phyloP scores from a whole-genome alignment of 208 protist genomes.

The Leishmania gerbilli region DNA sequence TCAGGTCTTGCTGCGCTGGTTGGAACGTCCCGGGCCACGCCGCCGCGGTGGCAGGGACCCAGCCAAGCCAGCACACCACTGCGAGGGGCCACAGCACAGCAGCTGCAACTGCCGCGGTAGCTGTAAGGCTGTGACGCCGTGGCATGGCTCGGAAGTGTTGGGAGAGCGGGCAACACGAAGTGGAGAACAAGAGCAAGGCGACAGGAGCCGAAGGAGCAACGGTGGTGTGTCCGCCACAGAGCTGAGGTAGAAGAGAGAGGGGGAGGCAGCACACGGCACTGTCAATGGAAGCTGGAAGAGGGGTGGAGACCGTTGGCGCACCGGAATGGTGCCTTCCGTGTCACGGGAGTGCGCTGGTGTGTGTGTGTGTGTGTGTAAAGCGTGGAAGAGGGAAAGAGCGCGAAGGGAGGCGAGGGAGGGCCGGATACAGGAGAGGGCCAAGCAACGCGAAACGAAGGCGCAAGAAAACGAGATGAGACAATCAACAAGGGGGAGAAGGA shows the following conservation, averaged over 20 bases:
- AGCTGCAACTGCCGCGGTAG: not conserved
- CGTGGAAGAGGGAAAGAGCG: not conserved
- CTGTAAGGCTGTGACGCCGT: not conserved
- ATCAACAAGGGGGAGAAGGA: not conserved
- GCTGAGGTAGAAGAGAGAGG: not conserved
- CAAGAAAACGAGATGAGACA: not conserved
- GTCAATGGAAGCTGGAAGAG: not conserved
- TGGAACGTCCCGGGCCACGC: not conserved
- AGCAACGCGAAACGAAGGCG: not conserved
- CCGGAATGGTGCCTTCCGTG: not conserved
- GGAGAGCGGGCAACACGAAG: not conserved
- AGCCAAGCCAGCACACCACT: not conserved
- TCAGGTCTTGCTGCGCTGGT: not conserved
- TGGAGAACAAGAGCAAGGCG: not conserved
- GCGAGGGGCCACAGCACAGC: conserved; percentile 1
- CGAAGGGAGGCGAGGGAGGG: not conserved
- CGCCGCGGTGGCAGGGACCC: not conserved
- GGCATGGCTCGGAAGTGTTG: not conserved
- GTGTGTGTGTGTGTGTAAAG: not conserved
- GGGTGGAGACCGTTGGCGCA: not conserved
- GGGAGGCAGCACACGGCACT: not conserved
- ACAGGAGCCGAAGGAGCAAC: not conserved
- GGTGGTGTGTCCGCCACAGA: not conserved
- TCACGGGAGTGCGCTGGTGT: not conserved
- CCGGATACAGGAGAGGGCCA: not conserved